Conservation (phyloP, 768 basidiomycete genomes). For the Lyophyllum decastes region DNA sequence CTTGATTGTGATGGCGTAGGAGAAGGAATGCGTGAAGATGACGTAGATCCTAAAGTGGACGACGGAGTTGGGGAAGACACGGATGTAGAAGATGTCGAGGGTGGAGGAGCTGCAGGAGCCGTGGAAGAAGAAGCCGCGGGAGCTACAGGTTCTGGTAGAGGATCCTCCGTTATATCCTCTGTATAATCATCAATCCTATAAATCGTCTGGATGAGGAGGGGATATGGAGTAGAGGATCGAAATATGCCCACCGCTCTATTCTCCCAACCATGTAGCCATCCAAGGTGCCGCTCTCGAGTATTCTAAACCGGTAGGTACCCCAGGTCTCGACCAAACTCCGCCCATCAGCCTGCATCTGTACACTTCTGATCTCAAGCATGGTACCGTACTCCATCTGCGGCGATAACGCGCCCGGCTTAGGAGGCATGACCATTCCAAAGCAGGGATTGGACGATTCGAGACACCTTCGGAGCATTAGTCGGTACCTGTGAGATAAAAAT, state of each 20-base stretch:
- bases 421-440: slow-evolving; percentile 93
- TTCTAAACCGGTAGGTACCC: slow-evolving; percentile 73
- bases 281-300: slow-evolving; percentile 78
- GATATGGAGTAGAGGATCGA: neutral
- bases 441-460: slow-evolving; percentile 73
- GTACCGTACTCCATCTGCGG: slow-evolving; percentile 80
- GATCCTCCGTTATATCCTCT: slow-evolving; percentile 38
- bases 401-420: slow-evolving; percentile 36
- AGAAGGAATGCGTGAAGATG: slow-evolving; percentile 4
- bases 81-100: neutral
- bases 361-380: slow-evolving; percentile 86
- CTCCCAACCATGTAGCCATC: slow-evolving; percentile 92
- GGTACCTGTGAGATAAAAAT: slow-evolving; percentile 52
- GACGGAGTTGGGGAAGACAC: slow-evolving; percentile 2
- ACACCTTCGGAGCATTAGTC: slow-evolving; percentile 96
- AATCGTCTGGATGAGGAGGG: neutral
- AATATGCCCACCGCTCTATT: slow-evolving; percentile 55
- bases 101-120: neutral
- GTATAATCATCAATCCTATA: slow-evolving; percentile 27
- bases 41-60: slow-evolving; percentile 5
- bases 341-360: slow-evolving; percentile 89
- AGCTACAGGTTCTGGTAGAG: slow-evolving; percentile 12
- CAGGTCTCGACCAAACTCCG: slow-evolving; percentile 78
- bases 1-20: slow-evolving; percentile 1
- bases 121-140: slow-evolving; percentile 11